Base-by-base conservation (phyloP, 148 eudicot species). In the Tetragonia tetragonoides region DNA sequence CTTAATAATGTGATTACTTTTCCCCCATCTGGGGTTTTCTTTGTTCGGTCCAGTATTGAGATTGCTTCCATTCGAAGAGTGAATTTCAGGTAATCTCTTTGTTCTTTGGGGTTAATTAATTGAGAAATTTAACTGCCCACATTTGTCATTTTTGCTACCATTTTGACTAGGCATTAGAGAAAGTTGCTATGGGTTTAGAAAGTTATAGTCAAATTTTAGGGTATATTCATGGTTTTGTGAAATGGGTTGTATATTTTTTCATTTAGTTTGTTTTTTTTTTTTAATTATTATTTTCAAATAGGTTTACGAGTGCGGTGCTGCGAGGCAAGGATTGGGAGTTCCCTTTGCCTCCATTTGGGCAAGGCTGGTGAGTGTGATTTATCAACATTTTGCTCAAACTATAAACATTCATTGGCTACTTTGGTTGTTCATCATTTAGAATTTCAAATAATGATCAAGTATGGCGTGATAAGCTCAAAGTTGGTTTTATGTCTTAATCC, bases 261-360 rank as follows among this genome's bases (percentile, higher is more conserved):
- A 10, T 6, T 0, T 46, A 28, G 0, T 10, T 46, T 46, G 10
- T 46, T 46, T 44, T 4, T 44, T 44, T 44, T 44, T 44, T 44
- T 4, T 44, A 8, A 44, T 44, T 44, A 44, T 44, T 4, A 8
- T 4, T 46, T 46, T 6, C 2, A 71, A 75, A 46, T 74, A 95
- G 97, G 80, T 95, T 92, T 81, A 95, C 96, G 2, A 95, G 99
- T 84, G 98, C 98, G 3, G 97, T 95, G 74, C 75, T 95, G 75
- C 92, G 98, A 21, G 90, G 89, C 23, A 86, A 92, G 78, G 87
- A 81, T 73, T 95, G 96, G 97, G 96, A 92, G 82, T 24, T 95
- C 70, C 96, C 97, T 12, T 78, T 95, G 79, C 98, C 98, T 7
- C 98, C 98, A 70, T 95, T 91, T 81, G 98, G 98, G 41, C 96